phyloP scores from a whole-genome alignment of 2,329 filamentous ascomycete genomes.

The Aspergillus sp. region DNA sequence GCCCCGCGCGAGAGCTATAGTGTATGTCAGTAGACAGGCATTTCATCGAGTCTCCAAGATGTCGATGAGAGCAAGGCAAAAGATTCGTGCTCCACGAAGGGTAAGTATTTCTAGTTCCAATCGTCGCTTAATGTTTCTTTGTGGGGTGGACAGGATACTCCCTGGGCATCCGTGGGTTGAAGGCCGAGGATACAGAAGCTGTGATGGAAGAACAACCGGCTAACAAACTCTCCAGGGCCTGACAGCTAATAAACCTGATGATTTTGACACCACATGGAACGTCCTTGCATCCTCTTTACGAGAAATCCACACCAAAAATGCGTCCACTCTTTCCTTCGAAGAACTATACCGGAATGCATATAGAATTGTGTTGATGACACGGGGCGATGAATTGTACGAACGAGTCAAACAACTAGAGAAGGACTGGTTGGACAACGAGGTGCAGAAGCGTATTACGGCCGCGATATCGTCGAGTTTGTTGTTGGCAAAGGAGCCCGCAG shows the following conservation, averaged over 20 bases:
- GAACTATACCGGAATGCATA: conserved; percentile 92
- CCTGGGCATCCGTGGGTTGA: too few relatives aligned
- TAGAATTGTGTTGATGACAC: conserved; percentile 85
- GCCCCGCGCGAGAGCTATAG: conserved; percentile 7
- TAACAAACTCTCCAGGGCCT: conserved; percentile 46
- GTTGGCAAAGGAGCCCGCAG: conserved; percentile 41
- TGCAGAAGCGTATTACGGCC: conserved; percentile 65
- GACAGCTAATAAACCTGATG: conserved; percentile 54
- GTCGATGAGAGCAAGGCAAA: conserved; percentile 54
- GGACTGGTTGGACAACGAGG: conserved; percentile 70
- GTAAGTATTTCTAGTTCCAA: conserved; percentile 44
- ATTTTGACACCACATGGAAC: conserved; percentile 83
- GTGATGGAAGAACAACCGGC: background rate
- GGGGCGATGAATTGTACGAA: conserved; percentile 75
- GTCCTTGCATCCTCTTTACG: conserved; percentile 70
- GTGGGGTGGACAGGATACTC: background rate
- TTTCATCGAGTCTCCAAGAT: conserved; percentile 26
- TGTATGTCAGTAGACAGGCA: background rate
- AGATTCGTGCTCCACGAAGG: conserved; percentile 63
- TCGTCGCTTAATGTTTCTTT: conserved; percentile 8
- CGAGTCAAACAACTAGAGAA: conserved; percentile 76
- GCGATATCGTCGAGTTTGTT: conserved; percentile 69
- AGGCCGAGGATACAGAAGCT: too few relatives aligned
- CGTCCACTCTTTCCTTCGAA: conserved; percentile 86
- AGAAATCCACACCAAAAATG: conserved; percentile 90